Percentiles rank a stretch among this genome's conserved stretches.
These are phyloP conservation scores for Crucibulum cyathiforme DNA, from an alignment of 1,284 basidiomycete genomes.

Conservation along the genomic window DNA sequence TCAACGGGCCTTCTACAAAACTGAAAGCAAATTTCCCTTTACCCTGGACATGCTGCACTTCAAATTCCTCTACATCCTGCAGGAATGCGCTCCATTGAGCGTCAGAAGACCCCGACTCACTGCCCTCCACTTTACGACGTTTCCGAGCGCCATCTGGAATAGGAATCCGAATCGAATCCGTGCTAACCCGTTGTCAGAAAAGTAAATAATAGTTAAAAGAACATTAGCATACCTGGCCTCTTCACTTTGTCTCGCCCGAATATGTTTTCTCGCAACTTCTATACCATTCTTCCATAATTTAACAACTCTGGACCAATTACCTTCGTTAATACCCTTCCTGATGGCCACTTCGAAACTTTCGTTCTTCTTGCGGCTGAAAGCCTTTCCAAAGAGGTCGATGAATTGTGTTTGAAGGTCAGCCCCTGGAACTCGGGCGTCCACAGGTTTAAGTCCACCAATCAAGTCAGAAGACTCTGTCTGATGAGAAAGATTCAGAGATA, in stretches of 20 bases:
- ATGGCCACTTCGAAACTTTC: constrained; percentile 87
- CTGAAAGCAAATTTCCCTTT: constrained; percentile 91
- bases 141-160: constrained; percentile 68
- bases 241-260: constrained; percentile 52
- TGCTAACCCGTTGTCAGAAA: constrained; percentile 1
- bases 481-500: constrained; percentile 94
- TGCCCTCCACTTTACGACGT: constrained; percentile 70
- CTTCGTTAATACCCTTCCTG: constrained; percentile 80
- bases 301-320: constrained; percentile 87
- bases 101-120: constrained; percentile 51
- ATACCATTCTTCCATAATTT: constrained; percentile 86
- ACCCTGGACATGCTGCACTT: constrained; percentile 83
- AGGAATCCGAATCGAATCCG: constrained; percentile 21
- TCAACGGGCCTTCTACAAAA: constrained; percentile 95
- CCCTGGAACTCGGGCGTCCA: constrained; percentile 86
- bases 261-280: constrained; percentile 70
- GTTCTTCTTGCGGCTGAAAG: constrained; percentile 93
- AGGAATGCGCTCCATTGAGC: constrained; percentile 79
- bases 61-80: constrained; percentile 79
- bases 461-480: constrained; percentile 97
- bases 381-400: constrained; percentile 83
- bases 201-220: background rate
- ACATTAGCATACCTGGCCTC: constrained; percentile 46
- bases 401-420: constrained; percentile 80
- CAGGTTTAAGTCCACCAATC: constrained; percentile 94